phyloP scores from a whole-genome alignment of 768 basidiomycete genomes.

The Boletus bicolor region DNA sequence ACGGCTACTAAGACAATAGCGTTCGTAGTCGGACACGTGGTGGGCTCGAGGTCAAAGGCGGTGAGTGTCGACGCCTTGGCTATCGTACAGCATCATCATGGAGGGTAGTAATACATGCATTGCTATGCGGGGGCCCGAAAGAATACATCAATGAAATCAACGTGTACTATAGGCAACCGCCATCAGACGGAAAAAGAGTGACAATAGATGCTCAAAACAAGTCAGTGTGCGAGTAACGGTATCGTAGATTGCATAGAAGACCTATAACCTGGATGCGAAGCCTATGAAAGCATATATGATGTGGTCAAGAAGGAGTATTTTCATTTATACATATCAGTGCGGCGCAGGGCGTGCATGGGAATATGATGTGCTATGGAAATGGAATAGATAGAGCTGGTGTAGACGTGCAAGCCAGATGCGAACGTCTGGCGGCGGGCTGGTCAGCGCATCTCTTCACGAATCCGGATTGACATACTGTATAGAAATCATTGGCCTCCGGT shows the following conservation, averaged over 20 bases:
- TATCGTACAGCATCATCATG: neutral
- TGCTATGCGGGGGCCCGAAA: constrained; percentile 12
- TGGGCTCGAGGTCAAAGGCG: constrained; percentile 4
- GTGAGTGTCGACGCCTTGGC: neutral
- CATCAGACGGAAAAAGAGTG: neutral
- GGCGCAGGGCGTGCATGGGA: constrained; percentile 22
- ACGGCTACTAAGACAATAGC: too few species aligned
- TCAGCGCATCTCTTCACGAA: constrained; percentile 1
- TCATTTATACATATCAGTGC: constrained; percentile 18
- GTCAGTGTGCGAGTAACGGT: constrained; percentile 2
- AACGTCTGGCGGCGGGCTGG: neutral
- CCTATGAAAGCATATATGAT: constrained; percentile 7
- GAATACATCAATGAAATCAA: constrained; percentile 17
- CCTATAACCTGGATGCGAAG: neutral
- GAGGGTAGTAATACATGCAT: constrained; percentile 11
- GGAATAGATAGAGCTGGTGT: constrained; percentile 21
- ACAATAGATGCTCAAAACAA: neutral
- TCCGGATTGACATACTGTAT: constrained; percentile 8
- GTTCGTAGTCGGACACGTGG: neutral
- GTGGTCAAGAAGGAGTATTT: constrained; percentile 13
- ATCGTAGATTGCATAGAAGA: constrained; percentile 19
- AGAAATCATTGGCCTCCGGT: constrained; percentile 8
- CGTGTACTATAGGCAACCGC: neutral
- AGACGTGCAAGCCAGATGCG: neutral
- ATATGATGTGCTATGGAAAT: constrained; percentile 15